Percentiles rank a stretch among this genome's conserved stretches.
phyloP scores from a whole-genome alignment of 2,329 filamentous ascomycete genomes.

The Orbilia ellipsospora region DNA sequence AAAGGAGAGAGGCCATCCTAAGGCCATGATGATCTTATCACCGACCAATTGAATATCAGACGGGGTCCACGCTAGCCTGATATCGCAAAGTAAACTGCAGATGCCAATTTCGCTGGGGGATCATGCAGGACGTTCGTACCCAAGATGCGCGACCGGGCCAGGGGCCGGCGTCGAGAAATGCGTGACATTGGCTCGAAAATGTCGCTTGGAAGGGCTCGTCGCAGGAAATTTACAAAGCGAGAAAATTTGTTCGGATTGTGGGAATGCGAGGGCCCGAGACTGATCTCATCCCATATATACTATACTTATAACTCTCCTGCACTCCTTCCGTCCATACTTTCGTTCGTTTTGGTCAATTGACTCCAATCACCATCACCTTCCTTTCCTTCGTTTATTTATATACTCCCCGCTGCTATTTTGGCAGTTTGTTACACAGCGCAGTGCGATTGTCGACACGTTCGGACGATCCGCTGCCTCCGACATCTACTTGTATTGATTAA shows the following conservation, averaged over 20 bases:
- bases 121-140: constrained; percentile 4
- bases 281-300: constrained; percentile 4
- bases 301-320: too few species aligned
- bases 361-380: not conserved
- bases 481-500: not conserved
- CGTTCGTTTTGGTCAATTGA: too few species aligned
- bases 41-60: constrained; percentile 35
- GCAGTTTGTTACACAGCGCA: too few species aligned
- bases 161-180: too few species aligned
- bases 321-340: too few species aligned
- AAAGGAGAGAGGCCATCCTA: constrained; percentile 25
- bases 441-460: not conserved
- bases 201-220: constrained; percentile 7
- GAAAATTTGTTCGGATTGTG: constrained; percentile 55
- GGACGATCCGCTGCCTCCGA: not conserved
- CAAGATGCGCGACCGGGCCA: too few species aligned
- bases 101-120: constrained; percentile 32
- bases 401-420: too few species aligned
- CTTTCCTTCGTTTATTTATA: not conserved
- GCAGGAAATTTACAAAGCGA: constrained; percentile 31
- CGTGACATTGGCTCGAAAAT: constrained; percentile 13
- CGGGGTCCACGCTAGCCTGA: constrained; percentile 25
- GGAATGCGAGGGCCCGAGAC: constrained; percentile 51
- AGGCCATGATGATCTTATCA: constrained; percentile 51
- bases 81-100: constrained; percentile 15